These are phyloP conservation scores for Melaleuca alternifolia DNA, from an alignment of 345 rosid genomes.

Conservation along the genomic window DNA sequence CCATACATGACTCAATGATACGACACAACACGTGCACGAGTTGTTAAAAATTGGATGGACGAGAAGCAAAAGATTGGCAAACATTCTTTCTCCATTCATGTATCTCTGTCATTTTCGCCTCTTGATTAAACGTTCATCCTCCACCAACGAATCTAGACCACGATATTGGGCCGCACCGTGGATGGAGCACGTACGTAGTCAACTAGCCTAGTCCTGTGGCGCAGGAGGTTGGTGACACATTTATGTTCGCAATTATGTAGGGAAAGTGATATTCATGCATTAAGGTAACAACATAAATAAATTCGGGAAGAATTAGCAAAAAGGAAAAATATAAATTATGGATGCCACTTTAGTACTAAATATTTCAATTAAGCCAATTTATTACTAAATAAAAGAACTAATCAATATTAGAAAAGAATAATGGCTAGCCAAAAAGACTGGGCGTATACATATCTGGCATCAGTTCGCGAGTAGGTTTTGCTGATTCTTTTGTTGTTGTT, in stretches of 20 bases:
- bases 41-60: not conserved
- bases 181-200: not conserved
- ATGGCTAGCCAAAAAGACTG: not conserved
- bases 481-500: too few species aligned
- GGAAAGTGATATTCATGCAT: not conserved
- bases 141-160: not conserved
- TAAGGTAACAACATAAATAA: too few species aligned
- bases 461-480: not conserved
- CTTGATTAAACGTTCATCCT: not conserved
- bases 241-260: not conserved
- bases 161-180: not conserved
- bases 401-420: too few species aligned
- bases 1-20: too few species aligned
- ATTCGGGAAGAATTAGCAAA: too few species aligned
- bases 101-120: not conserved
- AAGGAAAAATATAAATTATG: too few species aligned
- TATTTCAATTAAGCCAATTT: too few species aligned
- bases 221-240: not conserved
- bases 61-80: not conserved
- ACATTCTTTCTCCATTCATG: not conserved
- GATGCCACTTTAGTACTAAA: too few species aligned
- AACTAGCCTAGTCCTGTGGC: not conserved
- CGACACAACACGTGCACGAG: not conserved
- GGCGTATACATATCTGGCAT: not conserved
- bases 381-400: too few species aligned